Base-by-base conservation (phyloP, 2,329 filamentous ascomycete genomes). In the Verticillium klebahnii region DNA sequence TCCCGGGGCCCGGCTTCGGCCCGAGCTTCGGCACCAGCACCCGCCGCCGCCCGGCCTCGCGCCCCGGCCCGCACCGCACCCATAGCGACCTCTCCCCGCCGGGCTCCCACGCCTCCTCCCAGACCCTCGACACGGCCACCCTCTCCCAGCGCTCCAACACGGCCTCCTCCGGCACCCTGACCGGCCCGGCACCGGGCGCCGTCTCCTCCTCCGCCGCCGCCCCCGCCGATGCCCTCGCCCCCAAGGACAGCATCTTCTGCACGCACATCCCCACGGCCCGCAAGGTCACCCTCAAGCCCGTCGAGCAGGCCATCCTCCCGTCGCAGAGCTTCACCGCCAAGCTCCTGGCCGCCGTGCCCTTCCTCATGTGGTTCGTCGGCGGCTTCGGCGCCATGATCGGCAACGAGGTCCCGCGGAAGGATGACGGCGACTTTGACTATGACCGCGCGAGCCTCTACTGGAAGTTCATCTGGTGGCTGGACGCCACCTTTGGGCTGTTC, bases 351-450 rank as follows among this genome's bases (percentile, higher is more conserved):
- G 84, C 83, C 60, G 85, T 92, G 50, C 90, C 90, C 2, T 81
- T 92, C 64, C 76, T 92, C 64, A 85, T 84, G 68, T 92, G 89
- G 86, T 89, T 93, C 70, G 87, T 86, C 56, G 87, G 78, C 66
- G 89, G 92, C 70, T 87, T 86, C 56, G 87, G 78, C 66, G 87
- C 79, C 68, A 86, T 93, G 74, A 93, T 94, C 69, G 91, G 91
- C 6, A 87, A 87, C 70, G 84, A 89, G 71, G 86, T 94, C 45
- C 91, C 91, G 8, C 82, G 89, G 52, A 89, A 83, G 60, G 89
- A 92, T 60, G 80, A 83, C 54, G 91, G 91, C 62, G 87, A 86
- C 52, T 93, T 97, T 68, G 93, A 97, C 74, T 90, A 88, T 80
- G 85, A 85, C 52, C 78, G 78, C 56, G 87, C 87, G 12, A 89